These are phyloP conservation scores for Dendryphion nanum DNA, from an alignment of 2,329 filamentous ascomycete genomes.

Conservation along the genomic window DNA sequence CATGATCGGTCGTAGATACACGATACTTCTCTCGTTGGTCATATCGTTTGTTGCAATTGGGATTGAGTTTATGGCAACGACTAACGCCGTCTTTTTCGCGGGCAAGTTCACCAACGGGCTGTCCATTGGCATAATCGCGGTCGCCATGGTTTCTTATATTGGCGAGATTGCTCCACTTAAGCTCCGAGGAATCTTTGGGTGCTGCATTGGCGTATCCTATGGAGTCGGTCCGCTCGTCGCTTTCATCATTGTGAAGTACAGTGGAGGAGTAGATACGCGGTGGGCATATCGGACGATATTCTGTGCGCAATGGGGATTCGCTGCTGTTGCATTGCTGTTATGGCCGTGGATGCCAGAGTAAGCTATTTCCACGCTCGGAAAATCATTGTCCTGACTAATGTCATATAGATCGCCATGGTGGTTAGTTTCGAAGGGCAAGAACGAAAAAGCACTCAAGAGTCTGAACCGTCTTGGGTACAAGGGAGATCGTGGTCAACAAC, in stretches of 20 bases:
- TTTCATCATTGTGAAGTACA: constrained; percentile 25
- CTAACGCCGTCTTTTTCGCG: constrained; percentile 43
- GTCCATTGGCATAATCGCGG: constrained; percentile 40
- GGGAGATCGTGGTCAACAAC: constrained; percentile 12
- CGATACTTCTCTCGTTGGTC: constrained; percentile 36
- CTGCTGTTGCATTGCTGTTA: constrained; percentile 26
- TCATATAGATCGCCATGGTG: constrained; percentile 60
- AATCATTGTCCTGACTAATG: background rate
- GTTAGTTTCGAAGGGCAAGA: constrained; percentile 62
- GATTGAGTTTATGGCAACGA: constrained; percentile 43
- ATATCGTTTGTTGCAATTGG: constrained; percentile 41
- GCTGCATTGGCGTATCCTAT: constrained; percentile 42
- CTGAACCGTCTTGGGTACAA: constrained; percentile 19
- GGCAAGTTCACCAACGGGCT: constrained; percentile 47
- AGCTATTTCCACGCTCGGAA: background rate
- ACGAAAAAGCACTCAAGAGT: constrained; percentile 54
- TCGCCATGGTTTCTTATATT: constrained; percentile 41
- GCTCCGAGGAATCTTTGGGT: constrained; percentile 39
- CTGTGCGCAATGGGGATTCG: constrained; percentile 44
- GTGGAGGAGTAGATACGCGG: constrained; percentile 34
- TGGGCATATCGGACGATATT: constrained; percentile 47
- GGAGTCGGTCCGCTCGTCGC: constrained; percentile 43
- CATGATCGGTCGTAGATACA: constrained; percentile 33
- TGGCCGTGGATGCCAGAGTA: constrained; percentile 26
- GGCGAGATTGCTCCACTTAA: constrained; percentile 41